These are phyloP conservation scores for Trypanosoma cruzi DNA, from an alignment of 208 protist genomes.

Conservation along the genomic window DNA sequence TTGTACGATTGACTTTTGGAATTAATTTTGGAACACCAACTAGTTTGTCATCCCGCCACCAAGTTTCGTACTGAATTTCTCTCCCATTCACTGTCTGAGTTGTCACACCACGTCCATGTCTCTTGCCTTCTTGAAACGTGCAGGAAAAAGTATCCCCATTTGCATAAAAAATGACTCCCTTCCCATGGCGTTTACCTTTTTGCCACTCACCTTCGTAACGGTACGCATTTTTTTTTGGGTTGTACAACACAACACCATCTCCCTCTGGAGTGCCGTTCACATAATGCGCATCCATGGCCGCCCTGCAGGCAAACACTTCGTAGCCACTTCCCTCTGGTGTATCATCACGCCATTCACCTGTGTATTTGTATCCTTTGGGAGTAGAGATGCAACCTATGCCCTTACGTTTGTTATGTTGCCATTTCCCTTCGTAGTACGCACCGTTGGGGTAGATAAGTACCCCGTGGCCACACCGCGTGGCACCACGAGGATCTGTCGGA, in stretches of 20 bases:
- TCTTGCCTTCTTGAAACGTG: constrained; percentile 77
- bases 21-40: constrained; percentile 23
- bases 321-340: constrained; percentile 76
- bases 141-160: constrained; percentile 89
- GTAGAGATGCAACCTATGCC: constrained; percentile 79
- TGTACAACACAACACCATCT: constrained; percentile 35
- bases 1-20: constrained; percentile 16
- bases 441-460: constrained; percentile 88
- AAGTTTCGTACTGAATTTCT: constrained; percentile 29
- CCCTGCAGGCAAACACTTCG: constrained; percentile 63
- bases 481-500: constrained; percentile 21
- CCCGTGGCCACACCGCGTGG: constrained; percentile 57
- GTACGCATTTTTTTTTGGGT: constrained; percentile 66
- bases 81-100: constrained; percentile 29
- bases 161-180: constrained; percentile 78
- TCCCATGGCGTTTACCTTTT: constrained; percentile 77
- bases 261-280: constrained; percentile 35
- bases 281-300: constrained; percentile 28
- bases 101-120: constrained; percentile 73
- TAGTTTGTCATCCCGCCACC: constrained; percentile 28
- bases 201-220: constrained; percentile 89
- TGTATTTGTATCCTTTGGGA: constrained; percentile 85
- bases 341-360: constrained; percentile 86
- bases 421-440: constrained; percentile 88
- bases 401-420: constrained; percentile 86